Evolutionary conservation across 805 yeast genomes (phyloP).

Genomic region (Brettanomyces anomalus): DNA sequence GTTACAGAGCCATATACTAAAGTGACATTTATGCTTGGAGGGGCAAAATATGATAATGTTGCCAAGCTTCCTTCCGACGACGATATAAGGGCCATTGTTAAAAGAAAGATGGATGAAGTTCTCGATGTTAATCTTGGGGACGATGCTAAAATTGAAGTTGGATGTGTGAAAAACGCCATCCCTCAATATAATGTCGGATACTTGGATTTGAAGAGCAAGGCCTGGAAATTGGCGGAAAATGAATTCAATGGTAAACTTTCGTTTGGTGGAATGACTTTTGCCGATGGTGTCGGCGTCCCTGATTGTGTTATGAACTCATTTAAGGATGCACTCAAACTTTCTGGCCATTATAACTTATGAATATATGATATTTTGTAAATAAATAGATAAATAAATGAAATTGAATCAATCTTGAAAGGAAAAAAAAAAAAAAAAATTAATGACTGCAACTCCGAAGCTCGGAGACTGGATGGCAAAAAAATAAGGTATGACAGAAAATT

Average conservation of each 20-base stretch:
- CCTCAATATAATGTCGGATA: conserved; percentile 80
- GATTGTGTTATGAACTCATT: conserved; percentile 68
- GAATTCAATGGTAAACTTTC: conserved; percentile 35
- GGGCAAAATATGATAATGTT: conserved; percentile 26
- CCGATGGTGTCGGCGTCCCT: conserved; percentile 82
- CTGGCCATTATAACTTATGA: neutral
- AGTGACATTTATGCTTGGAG: conserved; percentile 87
- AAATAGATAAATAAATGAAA: too few species aligned
- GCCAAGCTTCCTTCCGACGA: conserved; percentile 16
- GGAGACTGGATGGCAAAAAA: too few species aligned
- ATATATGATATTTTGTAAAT: too few species aligned
- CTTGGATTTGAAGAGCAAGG: conserved; percentile 30
- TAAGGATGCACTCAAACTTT: conserved; percentile 38
- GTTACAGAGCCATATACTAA: conserved; percentile 43
- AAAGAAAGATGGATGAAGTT: conserved; percentile 12
- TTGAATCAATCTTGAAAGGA: too few species aligned
- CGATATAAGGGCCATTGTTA: conserved; percentile 13
- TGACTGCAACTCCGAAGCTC: too few species aligned
- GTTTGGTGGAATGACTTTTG: conserved; percentile 73
- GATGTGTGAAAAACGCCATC: conserved; percentile 48
- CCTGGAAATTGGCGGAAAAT: conserved; percentile 24
- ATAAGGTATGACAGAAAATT: too few species aligned
- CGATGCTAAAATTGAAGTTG: conserved; percentile 24
- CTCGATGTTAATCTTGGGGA: conserved; percentile 12
- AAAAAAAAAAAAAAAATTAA: too few species aligned